Percentiles rank a stretch among this genome's conserved stretches.
Evolutionary conservation across 345 rosid species (phyloP).

Genomic region (Chamaenerion angustifolium): DNA sequence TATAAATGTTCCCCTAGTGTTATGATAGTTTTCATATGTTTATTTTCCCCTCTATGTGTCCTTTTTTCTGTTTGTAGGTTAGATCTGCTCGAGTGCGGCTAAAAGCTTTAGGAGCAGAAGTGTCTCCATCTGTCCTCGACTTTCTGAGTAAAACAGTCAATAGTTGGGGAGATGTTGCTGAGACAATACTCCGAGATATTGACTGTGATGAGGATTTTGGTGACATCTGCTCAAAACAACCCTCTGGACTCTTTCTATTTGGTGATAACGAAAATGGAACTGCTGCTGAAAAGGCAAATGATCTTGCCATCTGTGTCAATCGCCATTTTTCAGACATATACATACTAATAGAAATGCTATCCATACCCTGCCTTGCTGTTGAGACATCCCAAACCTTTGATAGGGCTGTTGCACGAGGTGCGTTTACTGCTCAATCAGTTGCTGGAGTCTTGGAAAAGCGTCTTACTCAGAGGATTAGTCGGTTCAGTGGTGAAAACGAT

Average conservation of each 20-base stretch:
- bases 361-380: constrained; percentile 73
- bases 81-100: constrained; percentile 74
- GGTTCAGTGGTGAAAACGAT: constrained; percentile 43
- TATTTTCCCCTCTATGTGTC: too few relatives aligned
- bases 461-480: constrained; percentile 36
- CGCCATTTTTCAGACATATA: constrained; percentile 73
- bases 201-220: constrained; percentile 57
- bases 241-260: constrained; percentile 43
- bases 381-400: constrained; percentile 88
- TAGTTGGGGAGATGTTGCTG: constrained; percentile 82
- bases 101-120: constrained; percentile 66
- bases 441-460: constrained; percentile 85
- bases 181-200: constrained; percentile 66
- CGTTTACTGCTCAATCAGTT: constrained; percentile 57
- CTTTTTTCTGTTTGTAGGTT: constrained; percentile 40
- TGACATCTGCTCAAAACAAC: constrained; percentile 29
- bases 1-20: too few relatives aligned
- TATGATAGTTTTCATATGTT: too few relatives aligned
- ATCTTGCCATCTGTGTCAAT: constrained; percentile 29
- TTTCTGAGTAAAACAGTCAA: constrained; percentile 77
- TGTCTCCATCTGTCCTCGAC: constrained; percentile 69
- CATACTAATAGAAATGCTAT: constrained; percentile 80
- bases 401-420: constrained; percentile 83
- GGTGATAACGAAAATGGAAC: constrained; percentile 31
- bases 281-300: constrained; percentile 39